These are phyloP conservation scores for Penicillium maclennaniae DNA, from an alignment of 495 filamentous ascomycete genomes.

Conservation along the genomic window DNA sequence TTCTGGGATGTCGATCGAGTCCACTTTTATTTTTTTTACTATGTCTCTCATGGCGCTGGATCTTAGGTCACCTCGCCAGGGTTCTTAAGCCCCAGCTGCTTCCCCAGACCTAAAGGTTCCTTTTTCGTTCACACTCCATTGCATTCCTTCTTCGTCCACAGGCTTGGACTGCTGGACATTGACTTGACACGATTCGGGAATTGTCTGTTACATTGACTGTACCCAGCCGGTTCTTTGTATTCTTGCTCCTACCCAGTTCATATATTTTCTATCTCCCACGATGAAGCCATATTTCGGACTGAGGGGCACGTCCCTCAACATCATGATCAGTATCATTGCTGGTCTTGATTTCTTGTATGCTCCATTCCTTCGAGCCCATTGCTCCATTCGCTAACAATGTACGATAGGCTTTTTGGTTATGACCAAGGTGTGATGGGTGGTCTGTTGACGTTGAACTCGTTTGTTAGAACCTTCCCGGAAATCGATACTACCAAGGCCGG, in stretches of 20 bases:
- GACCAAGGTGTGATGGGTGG: constrained; percentile 53
- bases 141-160: constrained; percentile 4
- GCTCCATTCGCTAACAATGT: constrained; percentile 1
- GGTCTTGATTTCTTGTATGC: constrained; percentile 62
- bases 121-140: constrained; percentile 1
- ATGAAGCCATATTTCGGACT: constrained; percentile 56
- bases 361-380: not conserved
- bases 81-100: constrained; percentile 14
- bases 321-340: constrained; percentile 62
- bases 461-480: constrained; percentile 46
- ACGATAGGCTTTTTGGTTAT: constrained; percentile 33
- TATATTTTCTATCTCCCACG: constrained; percentile 5
- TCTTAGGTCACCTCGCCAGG: not conserved
- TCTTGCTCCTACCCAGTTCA: not conserved
- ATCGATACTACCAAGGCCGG: constrained; percentile 44
- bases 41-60: not conserved
- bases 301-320: constrained; percentile 58
- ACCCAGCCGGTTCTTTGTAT: constrained; percentile 7
- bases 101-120: constrained; percentile 5
- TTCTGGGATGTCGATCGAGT: constrained; percentile 1
- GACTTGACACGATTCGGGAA: not conserved
- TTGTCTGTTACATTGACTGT: constrained; percentile 9
- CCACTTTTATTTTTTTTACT: not conserved
- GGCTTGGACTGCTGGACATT: constrained; percentile 6
- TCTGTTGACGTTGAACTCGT: constrained; percentile 48